These are phyloP conservation scores for Phalaenopsis equestris DNA, from an alignment of 106 monocot genomes.

Conservation along the genomic window DNA sequence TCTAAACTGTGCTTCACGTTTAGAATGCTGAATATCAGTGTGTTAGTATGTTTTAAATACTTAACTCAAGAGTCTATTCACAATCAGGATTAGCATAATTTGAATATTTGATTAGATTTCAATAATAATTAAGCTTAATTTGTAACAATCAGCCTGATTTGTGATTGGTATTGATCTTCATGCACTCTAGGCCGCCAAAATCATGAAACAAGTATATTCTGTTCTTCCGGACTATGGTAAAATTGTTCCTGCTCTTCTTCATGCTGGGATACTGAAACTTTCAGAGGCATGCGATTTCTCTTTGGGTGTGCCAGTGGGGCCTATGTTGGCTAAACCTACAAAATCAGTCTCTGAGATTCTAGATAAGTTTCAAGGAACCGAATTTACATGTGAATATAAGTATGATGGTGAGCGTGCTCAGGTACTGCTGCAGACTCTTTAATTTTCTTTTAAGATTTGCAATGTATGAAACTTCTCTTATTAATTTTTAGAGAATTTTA, in stretches of 20 bases:
- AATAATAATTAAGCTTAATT: not conserved
- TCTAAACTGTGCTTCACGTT: not conserved
- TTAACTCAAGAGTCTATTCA: not conserved
- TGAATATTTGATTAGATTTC: not conserved
- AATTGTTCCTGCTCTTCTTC: constrained; percentile 73
- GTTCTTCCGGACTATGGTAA: constrained; percentile 88
- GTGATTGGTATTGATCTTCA: not conserved
- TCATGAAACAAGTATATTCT: constrained; percentile 96
- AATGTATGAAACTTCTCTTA: not conserved
- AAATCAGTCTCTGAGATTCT: constrained; percentile 95
- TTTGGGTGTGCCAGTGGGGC: constrained; percentile 87
- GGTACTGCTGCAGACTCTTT: constrained; percentile 29
- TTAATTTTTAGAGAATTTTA: not conserved
- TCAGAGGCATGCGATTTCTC: constrained; percentile 78
- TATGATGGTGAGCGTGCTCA: constrained; percentile 99
- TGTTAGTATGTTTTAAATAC: not conserved
- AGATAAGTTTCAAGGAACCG: constrained; percentile 91
- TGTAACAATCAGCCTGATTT: not conserved
- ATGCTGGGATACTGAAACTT: constrained; percentile 79
- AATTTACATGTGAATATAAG: constrained; percentile 95
- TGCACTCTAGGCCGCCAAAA: constrained; percentile 59
- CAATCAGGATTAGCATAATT: not conserved
- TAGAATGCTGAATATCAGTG: not conserved
- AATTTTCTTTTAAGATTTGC: not conserved
- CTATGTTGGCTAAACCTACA: constrained; percentile 97